Conservation (phyloP, 2,329 filamentous ascomycete species). For the Paecilomyces sp. region DNA sequence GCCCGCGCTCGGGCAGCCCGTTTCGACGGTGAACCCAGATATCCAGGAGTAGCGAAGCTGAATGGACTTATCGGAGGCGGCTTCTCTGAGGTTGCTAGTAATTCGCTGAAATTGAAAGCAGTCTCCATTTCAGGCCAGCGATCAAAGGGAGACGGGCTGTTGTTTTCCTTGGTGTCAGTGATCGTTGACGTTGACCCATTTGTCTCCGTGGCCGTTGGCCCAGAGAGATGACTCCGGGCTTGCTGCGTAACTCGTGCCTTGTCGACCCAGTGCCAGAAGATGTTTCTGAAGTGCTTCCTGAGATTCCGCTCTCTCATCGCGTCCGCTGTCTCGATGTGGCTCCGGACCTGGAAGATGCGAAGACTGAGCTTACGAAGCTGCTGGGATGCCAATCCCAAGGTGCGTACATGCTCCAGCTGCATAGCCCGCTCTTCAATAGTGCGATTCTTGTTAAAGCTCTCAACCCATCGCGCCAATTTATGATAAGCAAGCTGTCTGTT, state of each 20-base stretch:
- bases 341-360: conserved; percentile 48
- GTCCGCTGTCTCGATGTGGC: conserved; percentile 45
- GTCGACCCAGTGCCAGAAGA: conserved; percentile 50
- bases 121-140: conserved; percentile 29
- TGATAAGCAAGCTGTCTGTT: conserved; percentile 30
- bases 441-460: conserved; percentile 23
- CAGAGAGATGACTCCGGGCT: conserved; percentile 19
- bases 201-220: conserved; percentile 9
- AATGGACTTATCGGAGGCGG: conserved; percentile 26
- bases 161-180: conserved; percentile 11
- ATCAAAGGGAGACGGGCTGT: conserved; percentile 22
- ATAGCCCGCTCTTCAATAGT: conserved; percentile 39
- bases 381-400: conserved; percentile 39
- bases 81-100: conserved; percentile 22
- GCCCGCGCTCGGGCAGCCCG: conserved; percentile 35
- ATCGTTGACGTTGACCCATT: neutral
- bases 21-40: conserved; percentile 40
- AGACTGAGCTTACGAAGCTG: conserved; percentile 52
- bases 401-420: conserved; percentile 39
- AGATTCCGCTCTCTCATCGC: conserved; percentile 47
- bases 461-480: conserved; percentile 30
- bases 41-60: conserved; percentile 32
- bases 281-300: conserved; percentile 48
- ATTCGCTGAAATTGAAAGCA: conserved; percentile 30
- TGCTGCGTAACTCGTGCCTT: conserved; percentile 29